Base-by-base conservation (phyloP, 169 alveolate species). In the Plasmodium fragile region DNA sequence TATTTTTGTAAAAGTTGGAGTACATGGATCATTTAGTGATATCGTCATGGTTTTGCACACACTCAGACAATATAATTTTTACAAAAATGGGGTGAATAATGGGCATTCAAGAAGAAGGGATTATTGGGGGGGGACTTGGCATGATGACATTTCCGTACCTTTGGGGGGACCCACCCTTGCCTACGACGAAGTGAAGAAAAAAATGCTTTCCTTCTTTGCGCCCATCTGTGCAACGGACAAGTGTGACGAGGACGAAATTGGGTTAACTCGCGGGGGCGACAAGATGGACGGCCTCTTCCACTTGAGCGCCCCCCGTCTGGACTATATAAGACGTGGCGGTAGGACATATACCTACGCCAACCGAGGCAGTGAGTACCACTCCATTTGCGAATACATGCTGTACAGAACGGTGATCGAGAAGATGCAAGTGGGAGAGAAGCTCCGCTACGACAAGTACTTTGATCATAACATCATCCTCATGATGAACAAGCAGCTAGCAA, bases 351-450 rank as follows among this genome's bases (percentile, higher is more conserved):
- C 2, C 53, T 10, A 0, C n/a, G 3, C n/a, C n/a, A 43, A 43
- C 1, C 4, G 18, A 49, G 22, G 22, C 6, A 49, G 59, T 8
- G 59, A 49, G 22, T 49, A 49, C 22, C 59, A 49, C 59, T 22
- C 72, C 69, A 79, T 89, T 39, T 80, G 49, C 45, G 90, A 89
- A 71, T 89, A 49, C 52, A 8, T 89, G 52, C 8, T 43, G 55
- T 89, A 78, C 73, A 25, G 94, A 72, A 89, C 91, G 1, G 81
- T 89, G 4, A 77, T 89, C 30, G 94, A 89, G 59, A 89, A 89
- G 49, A 59, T 30, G 71, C 41, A 79, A 32, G 16, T 89, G 34
- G 49, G 69, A 4, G 22, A 10, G 28, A 65, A 39, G 49, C n/a
- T 80, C 18, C 49, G 11, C 0, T 65, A 55, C 82, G 89, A 77